Base-by-base conservation (phyloP, 805 yeast genomes). In the Candida quercuum region DNA sequence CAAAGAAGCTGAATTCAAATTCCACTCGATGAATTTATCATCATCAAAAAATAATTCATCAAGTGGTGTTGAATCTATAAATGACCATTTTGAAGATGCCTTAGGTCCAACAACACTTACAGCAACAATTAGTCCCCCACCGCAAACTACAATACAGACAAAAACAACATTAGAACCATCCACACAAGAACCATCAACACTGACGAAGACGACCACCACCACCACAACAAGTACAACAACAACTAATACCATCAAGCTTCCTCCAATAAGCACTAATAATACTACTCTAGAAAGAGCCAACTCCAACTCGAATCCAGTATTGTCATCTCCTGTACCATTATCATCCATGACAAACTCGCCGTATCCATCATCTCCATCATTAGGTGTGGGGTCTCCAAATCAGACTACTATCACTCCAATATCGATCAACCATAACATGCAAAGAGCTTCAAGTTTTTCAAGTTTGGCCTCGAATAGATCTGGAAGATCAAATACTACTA, bases 401-500 rank as follows among this genome's bases (percentile, higher is more conserved):
- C 6, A 10, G 6, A 12, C 28, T n/a, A 26, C 13, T 13, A 7
- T 13, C 9, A 7, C 28, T 15, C 18, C 8, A 20, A 10, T 6
- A 13, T 21, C 8, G n/a, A 8, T 14, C 23, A 15, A 18, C 21
- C 20, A 23, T 14, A 6, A 20, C 1, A 36, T 44, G 26, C 30
- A 33, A 17, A 37, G 51, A 35, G 43, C 43, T 7, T 37, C 49
- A 8, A 45, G 50, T 10, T 42, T 43, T 31, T 45, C 51, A 6
- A 43, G 48, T 34, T 27, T 50, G 18, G 34, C 40, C 4, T 51
- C 56, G 0, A 38, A 39, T 9, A 43, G 39, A 17, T 38, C 44
- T 9, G 20, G 8, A 3, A 33, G 41, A 32, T 40, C 45, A 6
- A 29, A 12, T 19, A 29, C 39, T 5, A 32, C 15, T 25, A 22